Percentiles rank a stretch among this genome's conserved stretches.
phyloP scores from a whole-genome alignment of 306 rosid species.

The Bauhinia variegata region DNA sequence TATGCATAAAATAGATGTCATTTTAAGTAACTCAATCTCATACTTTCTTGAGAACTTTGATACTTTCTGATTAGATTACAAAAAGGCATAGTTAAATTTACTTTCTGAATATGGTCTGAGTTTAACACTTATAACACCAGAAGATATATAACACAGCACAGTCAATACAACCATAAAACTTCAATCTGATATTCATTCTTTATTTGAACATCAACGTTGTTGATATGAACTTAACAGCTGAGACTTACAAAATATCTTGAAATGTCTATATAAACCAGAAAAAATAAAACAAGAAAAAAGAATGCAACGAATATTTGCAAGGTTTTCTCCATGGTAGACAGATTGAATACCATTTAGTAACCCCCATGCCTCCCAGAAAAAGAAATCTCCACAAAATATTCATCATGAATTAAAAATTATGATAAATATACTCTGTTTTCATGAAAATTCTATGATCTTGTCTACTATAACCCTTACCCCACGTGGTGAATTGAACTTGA shows the following conservation, averaged over 20 bases:
- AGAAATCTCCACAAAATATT: conserved; percentile 40
- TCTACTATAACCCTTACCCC: conserved; percentile 26
- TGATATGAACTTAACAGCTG: conserved; percentile 20
- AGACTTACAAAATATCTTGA: conserved; percentile 23
- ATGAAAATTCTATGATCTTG: conserved; percentile 31
- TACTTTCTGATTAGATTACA: conserved; percentile 17
- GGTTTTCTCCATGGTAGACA: conserved; percentile 42
- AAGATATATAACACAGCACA: background rate
- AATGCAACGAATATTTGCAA: conserved; percentile 53
- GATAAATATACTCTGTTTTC: conserved; percentile 39
- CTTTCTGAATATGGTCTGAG: background rate
- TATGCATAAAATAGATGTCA: conserved; percentile 23
- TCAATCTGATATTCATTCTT: conserved; percentile 19
- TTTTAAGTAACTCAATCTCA: conserved; percentile 17
- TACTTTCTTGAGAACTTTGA: conserved; percentile 14
- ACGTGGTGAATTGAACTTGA: background rate
- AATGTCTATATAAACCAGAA: conserved; percentile 16
- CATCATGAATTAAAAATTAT: conserved; percentile 45
- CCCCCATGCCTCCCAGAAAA: conserved; percentile 29
- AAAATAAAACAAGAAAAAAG: conserved; percentile 48
- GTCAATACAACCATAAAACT: conserved; percentile 20
- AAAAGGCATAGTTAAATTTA: background rate
- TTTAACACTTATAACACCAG: conserved; percentile 1
- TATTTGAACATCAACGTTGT: conserved; percentile 26
- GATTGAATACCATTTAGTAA: conserved; percentile 36